Base-by-base conservation (phyloP, 495 filamentous ascomycete species). In the Tuber melanosporum region DNA sequence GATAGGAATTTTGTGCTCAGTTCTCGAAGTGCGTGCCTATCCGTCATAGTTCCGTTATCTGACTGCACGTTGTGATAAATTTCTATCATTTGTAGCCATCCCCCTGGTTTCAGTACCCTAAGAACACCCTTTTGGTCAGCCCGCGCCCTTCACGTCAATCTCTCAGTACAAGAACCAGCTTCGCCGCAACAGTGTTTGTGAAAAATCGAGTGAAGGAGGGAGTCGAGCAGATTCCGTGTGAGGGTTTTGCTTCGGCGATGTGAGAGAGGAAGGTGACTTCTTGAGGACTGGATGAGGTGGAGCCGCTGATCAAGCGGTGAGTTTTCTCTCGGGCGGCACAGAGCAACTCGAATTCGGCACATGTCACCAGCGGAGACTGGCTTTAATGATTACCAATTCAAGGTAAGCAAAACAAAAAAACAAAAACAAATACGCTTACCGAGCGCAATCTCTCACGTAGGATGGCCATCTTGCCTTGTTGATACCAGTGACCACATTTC, bases 51-150 rank as follows among this genome's bases (percentile, higher is more conserved):
- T 42, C 95, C 95, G 79, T 94, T 97, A 80, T 97, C 92, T 3
- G 94, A 97, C 83, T 98, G 95, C 44, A 93, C 90, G 78, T 92
- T 94, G 84, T 90, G 91, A 81, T 97, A 94, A 77, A 94, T 88
- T 83, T 99, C 95, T 42, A 92, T 88, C 88, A 98, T 91, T 83
- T 99, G 95, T 72, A 93, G 88, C 94, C 94, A 98, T 26, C 95
- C 94, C 41, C 91, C 89, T 49, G 88, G 89, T 77, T 88, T 92
- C 71, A 91, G 81, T 7, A 91, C 86, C 76, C 88, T 89, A 80
- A 19, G 32, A 66, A 66, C 26, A 15, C 57, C 12, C 26, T 7
- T 15, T 36, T 17, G 12, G 26, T 66, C 14, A 66, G 57, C 32
- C 15, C 1, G 15, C 14, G 22, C n/a, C 22, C 14, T 70, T 43